Conservation (phyloP, 139 green algal genomes). For the Chlamydomonas schloesseri region DNA sequence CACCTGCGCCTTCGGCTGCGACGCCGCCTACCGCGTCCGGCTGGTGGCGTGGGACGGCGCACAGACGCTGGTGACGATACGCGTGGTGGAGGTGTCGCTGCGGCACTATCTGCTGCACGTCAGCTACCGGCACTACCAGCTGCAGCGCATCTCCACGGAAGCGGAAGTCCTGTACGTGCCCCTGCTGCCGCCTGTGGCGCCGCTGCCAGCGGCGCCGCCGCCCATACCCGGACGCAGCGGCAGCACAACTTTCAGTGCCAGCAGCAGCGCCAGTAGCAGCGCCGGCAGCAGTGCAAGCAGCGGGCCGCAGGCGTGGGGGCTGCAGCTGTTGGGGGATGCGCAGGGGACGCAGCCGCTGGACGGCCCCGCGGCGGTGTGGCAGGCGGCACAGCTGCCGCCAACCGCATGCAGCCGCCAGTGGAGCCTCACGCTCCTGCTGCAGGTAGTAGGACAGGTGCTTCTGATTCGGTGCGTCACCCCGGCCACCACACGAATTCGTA, state of each 20-base stretch:
- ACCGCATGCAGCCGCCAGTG: constrained; percentile 47
- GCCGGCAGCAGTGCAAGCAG: neutral
- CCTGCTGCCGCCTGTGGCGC: neutral
- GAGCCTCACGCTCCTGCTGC: constrained; percentile 23
- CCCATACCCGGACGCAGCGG: too few relatives aligned
- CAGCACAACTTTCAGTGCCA: too few relatives aligned
- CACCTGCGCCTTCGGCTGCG: constrained; percentile 42
- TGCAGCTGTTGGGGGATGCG: constrained; percentile 28
- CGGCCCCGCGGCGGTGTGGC: neutral
- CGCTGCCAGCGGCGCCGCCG: neutral
- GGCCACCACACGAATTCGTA: too few relatives aligned
- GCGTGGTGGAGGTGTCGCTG: constrained; percentile 41
- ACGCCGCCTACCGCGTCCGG: constrained; percentile 45
- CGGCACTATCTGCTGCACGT: constrained; percentile 9
- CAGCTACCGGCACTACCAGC: constrained; percentile 43
- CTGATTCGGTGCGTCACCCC: too few relatives aligned
- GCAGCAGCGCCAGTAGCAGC: too few relatives aligned
- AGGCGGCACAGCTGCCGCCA: constrained; percentile 7
- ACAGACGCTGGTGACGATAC: constrained; percentile 48
- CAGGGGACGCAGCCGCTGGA: neutral
- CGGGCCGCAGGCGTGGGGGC: neutral
- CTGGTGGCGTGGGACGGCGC: constrained; percentile 26
- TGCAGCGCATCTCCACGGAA: constrained; percentile 11
- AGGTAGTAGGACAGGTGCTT: neutral
- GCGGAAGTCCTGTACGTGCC: constrained; percentile 35